These are phyloP conservation scores for Leccinum pallidistipes DNA, from an alignment of 1,284 basidiomycete species.

Conservation along the genomic window DNA sequence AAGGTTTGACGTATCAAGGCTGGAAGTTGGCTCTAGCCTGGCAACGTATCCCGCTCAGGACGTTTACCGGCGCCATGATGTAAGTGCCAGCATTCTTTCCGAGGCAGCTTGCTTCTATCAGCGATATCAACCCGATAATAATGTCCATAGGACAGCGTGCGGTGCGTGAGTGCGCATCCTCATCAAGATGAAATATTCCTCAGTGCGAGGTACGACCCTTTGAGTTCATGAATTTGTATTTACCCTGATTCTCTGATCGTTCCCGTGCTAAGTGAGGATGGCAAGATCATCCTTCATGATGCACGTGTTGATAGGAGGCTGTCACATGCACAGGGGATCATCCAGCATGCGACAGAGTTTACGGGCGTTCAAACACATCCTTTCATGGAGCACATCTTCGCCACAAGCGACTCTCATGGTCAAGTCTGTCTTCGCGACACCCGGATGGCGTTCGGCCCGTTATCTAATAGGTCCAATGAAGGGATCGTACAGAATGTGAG, in stretches of 20 bases:
- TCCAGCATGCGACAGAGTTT: conserved; percentile 55
- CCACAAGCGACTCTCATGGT: conserved; percentile 58
- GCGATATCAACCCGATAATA: conserved; percentile 11
- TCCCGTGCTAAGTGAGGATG: conserved; percentile 56
- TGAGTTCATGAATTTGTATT: conserved; percentile 32
- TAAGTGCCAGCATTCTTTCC: conserved; percentile 15
- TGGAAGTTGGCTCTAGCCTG: conserved; percentile 6
- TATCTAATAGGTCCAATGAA: conserved; percentile 40
- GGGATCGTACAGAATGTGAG: conserved; percentile 57
- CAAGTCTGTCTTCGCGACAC: conserved; percentile 65
- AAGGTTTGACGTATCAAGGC: conserved; percentile 52
- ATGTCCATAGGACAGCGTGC: conserved; percentile 55
- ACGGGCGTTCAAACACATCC: conserved; percentile 68
- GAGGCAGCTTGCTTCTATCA: conserved; percentile 14
- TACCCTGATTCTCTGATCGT: conserved; percentile 19
- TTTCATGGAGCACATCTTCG: conserved; percentile 61
- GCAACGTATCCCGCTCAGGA: conserved; percentile 18
- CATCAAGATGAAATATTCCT: conserved; percentile 64
- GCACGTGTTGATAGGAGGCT: conserved; percentile 37
- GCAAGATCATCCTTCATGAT: conserved; percentile 62
- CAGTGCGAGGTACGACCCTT: conserved; percentile 53
- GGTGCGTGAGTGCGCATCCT: conserved; percentile 62
- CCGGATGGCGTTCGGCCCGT: conserved; percentile 72
- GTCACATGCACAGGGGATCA: conserved; percentile 45
- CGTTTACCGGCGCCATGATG: conserved; percentile 36